Evolutionary conservation across 2,329 filamentous ascomycete genomes (phyloP), one percentile per base, ranked within the genome.

Genomic region (Acephala macrosclerotiorum): DNA sequence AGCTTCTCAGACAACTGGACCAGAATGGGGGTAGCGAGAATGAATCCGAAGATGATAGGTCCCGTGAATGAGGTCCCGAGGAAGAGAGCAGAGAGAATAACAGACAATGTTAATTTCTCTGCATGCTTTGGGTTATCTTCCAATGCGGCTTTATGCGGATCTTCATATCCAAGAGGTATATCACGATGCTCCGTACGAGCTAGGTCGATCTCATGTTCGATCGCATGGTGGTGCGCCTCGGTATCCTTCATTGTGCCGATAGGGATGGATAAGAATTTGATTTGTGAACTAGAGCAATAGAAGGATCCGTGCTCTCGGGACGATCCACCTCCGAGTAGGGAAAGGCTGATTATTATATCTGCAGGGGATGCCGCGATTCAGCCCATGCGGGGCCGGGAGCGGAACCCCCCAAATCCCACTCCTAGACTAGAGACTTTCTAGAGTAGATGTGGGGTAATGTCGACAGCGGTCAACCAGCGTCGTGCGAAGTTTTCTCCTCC

Each of bases 11-110:
- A 53, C 3, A 75, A 71, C 57, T 73, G 72, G 18, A 73, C 70
- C 5, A 75, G 63, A 42, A 75, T 74, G 12, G 70, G 69, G 0
- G 69, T 71, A 11, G 68, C 71, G 18, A 75, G 64, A 5, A 75
- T 66, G 7, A 75, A 70, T 40, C 72, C 72, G 35, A 66, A 66
- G 36, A 66, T 66, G 61, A 71, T 69, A 8, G 69, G 67, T 26
- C 65, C 67, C 16, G 66, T 66, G 57, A 69, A 69, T 3, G 67
- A 67, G 2, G 66, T 66, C 2, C 69, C 67, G 2, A 71, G 55
- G 49, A 71, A 71, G n/a, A 69, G 62, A 14, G 64, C 67, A 29
- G 67, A 66, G 40, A 69, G 61, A 16, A 65, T 35, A 22, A 69
- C 67, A 9, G 67, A 25, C 1, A 65, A 42, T 9, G 64, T 66